Evolutionary conservation across 106 monocot species (phyloP).

Genomic region (Chionographis japonica): DNA sequence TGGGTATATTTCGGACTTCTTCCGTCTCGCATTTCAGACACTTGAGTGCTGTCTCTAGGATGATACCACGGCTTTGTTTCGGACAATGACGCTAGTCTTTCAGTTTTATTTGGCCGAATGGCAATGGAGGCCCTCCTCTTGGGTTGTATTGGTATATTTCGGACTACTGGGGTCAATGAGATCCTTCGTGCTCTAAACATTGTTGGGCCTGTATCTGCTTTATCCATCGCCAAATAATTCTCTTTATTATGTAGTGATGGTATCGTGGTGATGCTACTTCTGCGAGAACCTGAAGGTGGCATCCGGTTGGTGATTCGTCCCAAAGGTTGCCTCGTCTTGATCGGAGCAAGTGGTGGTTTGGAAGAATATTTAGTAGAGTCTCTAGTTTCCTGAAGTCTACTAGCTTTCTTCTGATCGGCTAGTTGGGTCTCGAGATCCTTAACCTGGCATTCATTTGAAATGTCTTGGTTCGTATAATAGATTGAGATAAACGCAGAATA

Average conservation of each 20-base stretch:
- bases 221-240: constrained; percentile 27
- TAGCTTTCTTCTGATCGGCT: constrained; percentile 38
- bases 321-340: constrained; percentile 46
- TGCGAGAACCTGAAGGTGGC: constrained; percentile 28
- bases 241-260: constrained; percentile 39
- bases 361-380: constrained; percentile 16
- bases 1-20: constrained; percentile 12
- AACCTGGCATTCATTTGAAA: constrained; percentile 32
- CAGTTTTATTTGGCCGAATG: constrained; percentile 16
- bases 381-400: constrained; percentile 12
- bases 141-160: constrained; percentile 26
- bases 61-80: constrained; percentile 9
- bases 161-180: constrained; percentile 34
- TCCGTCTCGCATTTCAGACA: constrained; percentile 21
- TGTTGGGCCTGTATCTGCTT: constrained; percentile 1
- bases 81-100: constrained; percentile 4
- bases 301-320: constrained; percentile 40
- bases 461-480: not conserved
- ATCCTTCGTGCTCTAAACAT: constrained; percentile 41
- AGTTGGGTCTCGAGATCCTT: constrained; percentile 77
- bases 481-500: not conserved
- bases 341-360: constrained; percentile 62
- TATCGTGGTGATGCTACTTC: constrained; percentile 1
- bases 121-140: constrained; percentile 69
- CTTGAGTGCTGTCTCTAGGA: not conserved